Conservation (phyloP, 2,329 filamentous ascomycete genomes). For the Coniochaeta hoffmannii region DNA sequence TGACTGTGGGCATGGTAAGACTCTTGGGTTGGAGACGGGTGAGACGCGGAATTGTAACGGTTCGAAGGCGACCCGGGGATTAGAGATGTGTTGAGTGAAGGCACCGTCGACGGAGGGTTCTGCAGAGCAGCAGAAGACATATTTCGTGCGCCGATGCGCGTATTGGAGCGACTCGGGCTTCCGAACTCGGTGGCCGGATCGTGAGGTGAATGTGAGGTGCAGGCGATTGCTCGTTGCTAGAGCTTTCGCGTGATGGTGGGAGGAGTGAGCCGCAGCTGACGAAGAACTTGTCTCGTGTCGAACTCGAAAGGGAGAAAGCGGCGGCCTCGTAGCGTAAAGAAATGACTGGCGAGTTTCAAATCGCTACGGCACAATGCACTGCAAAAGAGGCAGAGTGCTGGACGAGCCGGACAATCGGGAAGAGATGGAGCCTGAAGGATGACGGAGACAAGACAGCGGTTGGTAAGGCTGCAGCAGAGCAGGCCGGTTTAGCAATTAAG, state of each 20-base stretch:
- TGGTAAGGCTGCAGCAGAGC: not conserved
- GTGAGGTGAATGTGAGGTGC: not conserved
- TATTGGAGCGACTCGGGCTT: not conserved
- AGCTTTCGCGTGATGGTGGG: not conserved
- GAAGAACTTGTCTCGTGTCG: too few species aligned
- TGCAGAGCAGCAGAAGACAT: conserved; percentile 60
- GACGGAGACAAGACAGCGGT: not conserved
- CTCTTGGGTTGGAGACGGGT: conserved; percentile 46
- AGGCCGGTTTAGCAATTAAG: not conserved
- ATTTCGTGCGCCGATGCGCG: conserved; percentile 24
- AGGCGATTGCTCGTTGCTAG: not conserved
- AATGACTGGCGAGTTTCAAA: conserved; percentile 11
- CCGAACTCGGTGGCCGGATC: not conserved
- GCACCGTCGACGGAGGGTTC: conserved; percentile 42
- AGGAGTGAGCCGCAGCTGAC: not conserved
- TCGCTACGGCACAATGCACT: conserved; percentile 11
- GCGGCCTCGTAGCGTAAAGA: not conserved
- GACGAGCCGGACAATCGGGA: not conserved
- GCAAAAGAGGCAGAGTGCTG: not conserved
- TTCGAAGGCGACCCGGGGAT: conserved; percentile 35
- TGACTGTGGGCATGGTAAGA: conserved; percentile 48
- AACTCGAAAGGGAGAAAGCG: not conserved
- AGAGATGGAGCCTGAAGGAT: not conserved
- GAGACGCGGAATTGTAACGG: conserved; percentile 44
- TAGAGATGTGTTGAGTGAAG: conserved; percentile 37